Percentiles rank a stretch among this genome's conserved stretches.
Conservation (phyloP, 169 alveolate genomes). For the Miamiensis avidus region DNA sequence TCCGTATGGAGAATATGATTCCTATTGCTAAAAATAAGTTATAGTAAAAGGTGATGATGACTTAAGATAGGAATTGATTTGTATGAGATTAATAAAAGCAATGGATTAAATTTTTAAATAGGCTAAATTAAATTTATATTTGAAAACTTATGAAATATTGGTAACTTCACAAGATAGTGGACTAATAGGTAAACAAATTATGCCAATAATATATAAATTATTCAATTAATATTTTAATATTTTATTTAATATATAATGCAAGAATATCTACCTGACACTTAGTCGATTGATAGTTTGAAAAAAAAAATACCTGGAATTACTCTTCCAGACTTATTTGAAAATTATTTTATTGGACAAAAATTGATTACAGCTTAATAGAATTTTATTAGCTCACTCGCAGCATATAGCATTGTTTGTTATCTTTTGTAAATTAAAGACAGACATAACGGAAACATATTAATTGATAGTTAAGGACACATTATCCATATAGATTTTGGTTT, state of each 20-base stretch:
- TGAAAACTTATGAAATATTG: slow-evolving; percentile 76
- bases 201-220: not conserved
- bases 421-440: slow-evolving; percentile 77
- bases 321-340: slow-evolving; percentile 42
- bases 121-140: slow-evolving; percentile 53
- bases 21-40: slow-evolving; percentile 43
- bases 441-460: slow-evolving; percentile 78
- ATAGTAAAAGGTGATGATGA: slow-evolving; percentile 70
- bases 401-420: slow-evolving; percentile 63
- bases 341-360: slow-evolving; percentile 45
- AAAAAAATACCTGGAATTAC: slow-evolving; percentile 52
- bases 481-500: slow-evolving; percentile 84
- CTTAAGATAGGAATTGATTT: slow-evolving; percentile 63
- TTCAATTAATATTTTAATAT: not conserved
- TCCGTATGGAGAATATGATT: slow-evolving; percentile 23
- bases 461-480: slow-evolving; percentile 70
- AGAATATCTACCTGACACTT: slow-evolving; percentile 65
- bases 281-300: slow-evolving; percentile 65
- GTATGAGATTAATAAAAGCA: slow-evolving; percentile 59
- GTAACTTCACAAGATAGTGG: slow-evolving; percentile 78
- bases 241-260: not conserved
- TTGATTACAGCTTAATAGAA: slow-evolving; percentile 64
- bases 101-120: slow-evolving; percentile 43
- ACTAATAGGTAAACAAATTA: slow-evolving; percentile 16
- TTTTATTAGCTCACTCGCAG: slow-evolving; percentile 56